Base-by-base conservation (phyloP, 805 yeast genomes). In the Maudiozyma pseudohumilis region DNA sequence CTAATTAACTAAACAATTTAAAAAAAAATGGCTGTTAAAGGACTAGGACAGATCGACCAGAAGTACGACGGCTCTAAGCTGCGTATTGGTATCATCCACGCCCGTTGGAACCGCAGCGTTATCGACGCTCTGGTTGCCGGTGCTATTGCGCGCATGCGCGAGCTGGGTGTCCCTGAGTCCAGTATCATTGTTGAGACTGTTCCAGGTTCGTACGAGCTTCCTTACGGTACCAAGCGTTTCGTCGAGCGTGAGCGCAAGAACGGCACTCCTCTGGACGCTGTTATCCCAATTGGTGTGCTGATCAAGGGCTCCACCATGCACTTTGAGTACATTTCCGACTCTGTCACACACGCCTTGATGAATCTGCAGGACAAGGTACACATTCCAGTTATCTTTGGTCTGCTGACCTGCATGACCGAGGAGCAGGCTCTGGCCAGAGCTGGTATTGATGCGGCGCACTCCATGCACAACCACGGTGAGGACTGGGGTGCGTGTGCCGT, bases 401-500 rank as follows among this genome's bases (percentile, higher is more conserved):
- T 92, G 21, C 72, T 92, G 53, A 92, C 97, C 16, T 88, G 96
- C 61, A 62, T 88, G 50, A 88, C 95, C 21, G 95, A 87, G 49
- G 88, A 82, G 53, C 98, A 92, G 66, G 98, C 97, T 11, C 73
- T 80, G 48, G 77, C 78, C 16, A 79, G 98, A 63, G 95, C 97
- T 10, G 98, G 97, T 19, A 65, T 89, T 44, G 86, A 81, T 40
- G 77, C 77, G 49, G 65, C 59, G 9, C 48, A 57, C 18, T 44
- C 59, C 15, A 74, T 78, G 77, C 97, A 92, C 62, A 89, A 89
- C 67, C 98, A 92, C 55, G 98, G 98, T 46, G 85, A 74, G 55
- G 98, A 92, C 61, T 89, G 98, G 98, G 98, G 95, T 49, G 88
- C 94, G 25, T 96, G 96, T 38, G 98, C 98, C 12, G 95, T 92